Base-by-base conservation (phyloP, 176 grass and related monocot genomes). In the Oryza meridionalis region DNA sequence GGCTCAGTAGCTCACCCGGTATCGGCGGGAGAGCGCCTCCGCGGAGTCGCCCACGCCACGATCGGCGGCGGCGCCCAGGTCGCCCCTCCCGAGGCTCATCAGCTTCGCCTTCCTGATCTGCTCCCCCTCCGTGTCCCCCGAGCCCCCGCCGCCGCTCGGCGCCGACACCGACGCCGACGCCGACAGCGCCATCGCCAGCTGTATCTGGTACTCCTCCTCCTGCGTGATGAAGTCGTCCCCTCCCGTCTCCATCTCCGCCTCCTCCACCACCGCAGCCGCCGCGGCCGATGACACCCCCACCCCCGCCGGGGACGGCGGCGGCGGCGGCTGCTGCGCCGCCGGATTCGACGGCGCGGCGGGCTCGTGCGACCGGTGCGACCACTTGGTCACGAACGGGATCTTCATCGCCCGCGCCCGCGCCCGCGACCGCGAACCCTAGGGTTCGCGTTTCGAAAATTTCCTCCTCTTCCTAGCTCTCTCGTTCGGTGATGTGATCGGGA, bases 151-250 rank as follows among this genome's bases (percentile, higher is more conserved):
- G n/a, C 84, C 63, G 76, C 86, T 81, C 40, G 87, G 67, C 22
- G 70, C 68, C 46, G 87, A 74, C 22, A 61, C 68, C 46, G 81
- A 88, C 22, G 79, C 79, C 51, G 68, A 94, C 59, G 88, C 92
- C 43, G 88, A 94, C 77, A 97, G 84, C 70, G 92, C 95, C 86
- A 97, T 88, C 16, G 95, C 95, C 74, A 97, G 86, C 77, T 94
- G 92, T 80, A 97, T 90, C 90, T 94, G 95, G 70, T 89, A 97
- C 82, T 94, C 95, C 84, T 97, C 94, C 87, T 90, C 92, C 58
- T 87, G 84, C 59, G 63, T 84, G 46, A 89, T 94, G 75, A 91
- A 97, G 70, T 97, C 92, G 62, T 89, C 79, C 67, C 73, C 86
- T 35, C 25, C 58, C 19, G 70, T 61, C 40, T 81, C 37, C 6